Base-by-base conservation (phyloP, 78 protist genomes). In the Cavenderia fasciculata region DNA sequence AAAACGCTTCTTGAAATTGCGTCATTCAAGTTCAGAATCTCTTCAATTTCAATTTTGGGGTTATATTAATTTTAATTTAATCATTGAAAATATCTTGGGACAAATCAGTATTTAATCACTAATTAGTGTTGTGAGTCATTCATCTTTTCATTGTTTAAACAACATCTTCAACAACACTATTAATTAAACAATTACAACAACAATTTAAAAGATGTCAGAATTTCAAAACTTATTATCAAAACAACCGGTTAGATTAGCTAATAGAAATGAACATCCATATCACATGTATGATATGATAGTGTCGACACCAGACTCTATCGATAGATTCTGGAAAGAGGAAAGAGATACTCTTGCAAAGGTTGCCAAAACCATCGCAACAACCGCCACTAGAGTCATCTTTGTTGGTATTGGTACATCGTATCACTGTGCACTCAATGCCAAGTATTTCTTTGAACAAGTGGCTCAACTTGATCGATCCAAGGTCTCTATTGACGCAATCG, bases 391-490 rank as follows among this genome's bases (percentile, higher is more conserved):
- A 29, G 33, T 79, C 7, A 40, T 40, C 10, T 68, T 79, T 2
- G 59, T 79, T 54, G 89, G 89, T 43, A 79, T 79, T 40, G 89
- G 89, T 12, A 79, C 89, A 25, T 49, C 68, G 29, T 79, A 25
- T 18, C 89, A 79, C 43, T 75, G 78, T 10, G 34, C 78, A 18
- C 46, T 56, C 27, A 79, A 79, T 79, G 89, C 89, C 1, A 14
- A 51, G 23, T 65, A 49, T 34, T 68, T 7, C 27, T 29, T 79
- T 5, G 54, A 38, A 14, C 33, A 19, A 7, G 18, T 79, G 1
- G 89, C 44, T 25, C 27, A 56, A 11, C 25, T 79, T 6, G 73
- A 51, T 29, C 47, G 6, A 7, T 57, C 33, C 2, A 23, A 10
- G 4, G n/a, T 5, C 63, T 27, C 63, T 10, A 49, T 47, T 41